phyloP scores from a whole-genome alignment of 2,329 filamentous ascomycete genomes.

The Colletotrichum higginsianum region DNA sequence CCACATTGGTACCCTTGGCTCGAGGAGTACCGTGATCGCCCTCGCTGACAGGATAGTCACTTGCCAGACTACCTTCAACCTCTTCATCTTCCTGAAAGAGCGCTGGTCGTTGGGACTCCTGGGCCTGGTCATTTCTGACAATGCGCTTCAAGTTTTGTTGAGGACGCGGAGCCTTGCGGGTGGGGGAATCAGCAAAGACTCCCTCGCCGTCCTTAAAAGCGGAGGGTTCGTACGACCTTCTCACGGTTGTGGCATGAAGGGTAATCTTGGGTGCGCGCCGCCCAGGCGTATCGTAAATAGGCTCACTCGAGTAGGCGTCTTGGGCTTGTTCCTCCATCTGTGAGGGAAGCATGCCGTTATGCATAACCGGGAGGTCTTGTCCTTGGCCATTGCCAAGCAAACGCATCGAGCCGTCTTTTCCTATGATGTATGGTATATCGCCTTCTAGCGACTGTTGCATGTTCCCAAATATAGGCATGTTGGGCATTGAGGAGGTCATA shows the following conservation, averaged over 20 bases:
- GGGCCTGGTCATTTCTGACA: constrained; percentile 15
- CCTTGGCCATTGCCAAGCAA: constrained; percentile 47
- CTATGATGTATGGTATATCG: constrained; percentile 50
- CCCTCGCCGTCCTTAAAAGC: constrained; percentile 46
- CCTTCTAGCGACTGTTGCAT: constrained; percentile 30
- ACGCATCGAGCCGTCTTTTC: constrained; percentile 56
- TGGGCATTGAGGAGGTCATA: not conserved
- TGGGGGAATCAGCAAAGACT: constrained; percentile 47
- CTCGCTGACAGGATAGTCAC: constrained; percentile 33
- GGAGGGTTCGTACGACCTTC: constrained; percentile 47
- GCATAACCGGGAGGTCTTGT: constrained; percentile 44
- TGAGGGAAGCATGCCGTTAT: constrained; percentile 41
- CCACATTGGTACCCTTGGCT: constrained; percentile 42
- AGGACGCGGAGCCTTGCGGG: constrained; percentile 37
- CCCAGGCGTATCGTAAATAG: constrained; percentile 39
- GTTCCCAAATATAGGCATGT: not conserved
- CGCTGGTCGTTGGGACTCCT: not conserved
- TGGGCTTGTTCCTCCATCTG: constrained; percentile 44
- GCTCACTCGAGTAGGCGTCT: constrained; percentile 19
- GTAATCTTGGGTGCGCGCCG: constrained; percentile 54
- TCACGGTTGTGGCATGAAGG: constrained; percentile 54
- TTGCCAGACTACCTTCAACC: constrained; percentile 33
- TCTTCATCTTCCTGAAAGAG: constrained; percentile 23
- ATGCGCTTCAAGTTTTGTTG: constrained; percentile 36
- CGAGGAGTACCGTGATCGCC: constrained; percentile 42